Evolutionary conservation across 768 basidiomycete species (phyloP).

Genomic region (Suillus weaverae): DNA sequence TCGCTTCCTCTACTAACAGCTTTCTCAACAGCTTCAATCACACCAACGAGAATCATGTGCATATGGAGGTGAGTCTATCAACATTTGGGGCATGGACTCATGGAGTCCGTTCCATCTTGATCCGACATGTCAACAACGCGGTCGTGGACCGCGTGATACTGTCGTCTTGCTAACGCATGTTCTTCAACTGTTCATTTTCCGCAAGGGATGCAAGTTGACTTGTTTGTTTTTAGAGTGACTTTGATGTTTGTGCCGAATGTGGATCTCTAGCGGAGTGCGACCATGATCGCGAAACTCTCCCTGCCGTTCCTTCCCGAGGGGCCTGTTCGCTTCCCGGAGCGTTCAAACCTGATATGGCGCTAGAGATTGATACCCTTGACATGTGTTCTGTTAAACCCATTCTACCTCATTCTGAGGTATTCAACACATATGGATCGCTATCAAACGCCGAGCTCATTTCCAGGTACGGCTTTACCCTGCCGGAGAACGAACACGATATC

Average conservation of each 20-base stretch:
- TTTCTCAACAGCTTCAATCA: slow-evolving; percentile 66
- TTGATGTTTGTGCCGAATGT: slow-evolving; percentile 70
- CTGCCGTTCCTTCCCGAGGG: slow-evolving; percentile 8
- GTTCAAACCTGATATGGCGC: background rate
- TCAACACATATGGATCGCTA: slow-evolving; percentile 76
- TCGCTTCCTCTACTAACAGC: slow-evolving; percentile 17
- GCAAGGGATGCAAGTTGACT: slow-evolving; percentile 12
- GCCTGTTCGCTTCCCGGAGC: background rate
- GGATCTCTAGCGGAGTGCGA: slow-evolving; percentile 65
- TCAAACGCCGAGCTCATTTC: slow-evolving; percentile 65
- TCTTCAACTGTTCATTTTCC: slow-evolving; percentile 7
- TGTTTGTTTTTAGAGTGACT: slow-evolving; percentile 54
- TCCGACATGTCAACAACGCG: background rate
- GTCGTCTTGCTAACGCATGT: slow-evolving; percentile 7
- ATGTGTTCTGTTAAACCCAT: slow-evolving; percentile 66
- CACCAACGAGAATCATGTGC: slow-evolving; percentile 62
- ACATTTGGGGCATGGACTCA: slow-evolving; percentile 12
- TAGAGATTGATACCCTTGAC: slow-evolving; percentile 50
- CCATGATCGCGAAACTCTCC: slow-evolving; percentile 51
- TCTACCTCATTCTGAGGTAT: slow-evolving; percentile 54
- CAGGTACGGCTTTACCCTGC: slow-evolving; percentile 75
- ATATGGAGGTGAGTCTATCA: slow-evolving; percentile 58
- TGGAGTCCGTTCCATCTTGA: slow-evolving; percentile 6
- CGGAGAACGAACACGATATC: slow-evolving; percentile 69
- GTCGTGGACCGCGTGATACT: background rate